phyloP scores from a whole-genome alignment of 805 yeast species.

The Metschnikowia orientalis region DNA sequence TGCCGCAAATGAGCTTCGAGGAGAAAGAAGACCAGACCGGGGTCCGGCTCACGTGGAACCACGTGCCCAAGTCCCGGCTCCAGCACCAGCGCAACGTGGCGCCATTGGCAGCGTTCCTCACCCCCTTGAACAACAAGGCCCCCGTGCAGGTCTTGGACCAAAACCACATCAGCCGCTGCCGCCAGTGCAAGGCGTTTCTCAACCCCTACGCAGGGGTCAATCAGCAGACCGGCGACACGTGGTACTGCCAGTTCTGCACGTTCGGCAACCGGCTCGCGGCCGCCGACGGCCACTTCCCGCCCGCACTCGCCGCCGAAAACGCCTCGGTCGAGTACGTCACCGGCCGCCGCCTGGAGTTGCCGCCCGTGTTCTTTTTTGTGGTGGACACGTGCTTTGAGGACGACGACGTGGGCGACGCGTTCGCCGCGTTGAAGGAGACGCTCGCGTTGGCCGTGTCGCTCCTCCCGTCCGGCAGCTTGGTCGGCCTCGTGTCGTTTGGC shows the following conservation, averaged over 20 bases:
- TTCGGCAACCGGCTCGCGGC: constrained; percentile 38
- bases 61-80: constrained; percentile 50
- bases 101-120: constrained; percentile 55
- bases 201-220: constrained; percentile 47
- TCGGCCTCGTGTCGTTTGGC: constrained; percentile 58
- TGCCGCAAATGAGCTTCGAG: constrained; percentile 42
- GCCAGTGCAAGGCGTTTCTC: constrained; percentile 50
- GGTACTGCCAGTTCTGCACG: constrained; percentile 59
- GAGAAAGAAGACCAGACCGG: constrained; percentile 68
- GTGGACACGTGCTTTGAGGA: constrained; percentile 54
- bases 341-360: constrained; percentile 35
- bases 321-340: constrained; percentile 52
- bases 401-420: constrained; percentile 44
- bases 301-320: constrained; percentile 16
- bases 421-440: constrained; percentile 46
- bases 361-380: constrained; percentile 49
- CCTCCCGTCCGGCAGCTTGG: constrained; percentile 51
- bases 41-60: constrained; percentile 71
- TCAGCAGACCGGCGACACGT: constrained; percentile 24
- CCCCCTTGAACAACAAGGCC: constrained; percentile 51
- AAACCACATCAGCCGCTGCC: constrained; percentile 44
- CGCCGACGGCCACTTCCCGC: constrained; percentile 36
- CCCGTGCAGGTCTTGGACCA: constrained; percentile 32
- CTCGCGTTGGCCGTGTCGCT: constrained; percentile 41
- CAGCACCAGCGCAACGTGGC: constrained; percentile 50